These are phyloP conservation scores for Xerocomellus amylosporus DNA, from an alignment of 768 basidiomycete genomes.

Conservation along the genomic window DNA sequence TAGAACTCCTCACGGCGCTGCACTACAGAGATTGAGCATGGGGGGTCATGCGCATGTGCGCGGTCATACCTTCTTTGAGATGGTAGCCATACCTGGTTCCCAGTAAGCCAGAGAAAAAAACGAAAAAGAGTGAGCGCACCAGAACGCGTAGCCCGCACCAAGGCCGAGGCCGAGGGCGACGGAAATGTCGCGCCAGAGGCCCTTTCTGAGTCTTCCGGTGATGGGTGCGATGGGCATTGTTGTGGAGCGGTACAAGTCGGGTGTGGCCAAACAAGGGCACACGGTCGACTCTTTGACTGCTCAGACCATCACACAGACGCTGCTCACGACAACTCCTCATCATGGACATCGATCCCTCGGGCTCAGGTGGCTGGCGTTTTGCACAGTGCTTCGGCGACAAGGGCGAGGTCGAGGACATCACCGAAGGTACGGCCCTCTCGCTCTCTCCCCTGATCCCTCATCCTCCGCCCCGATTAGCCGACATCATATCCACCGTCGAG, in stretches of 20 bases:
- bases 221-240: constrained; percentile 87
- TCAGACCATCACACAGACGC: constrained; percentile 9
- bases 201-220: constrained; percentile 90
- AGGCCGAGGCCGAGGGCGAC: constrained; percentile 75
- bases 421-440: constrained; percentile 69
- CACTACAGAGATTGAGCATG: constrained; percentile 46
- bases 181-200: constrained; percentile 82
- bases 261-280: constrained; percentile 31
- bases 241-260: constrained; percentile 31
- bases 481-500: constrained; percentile 99
- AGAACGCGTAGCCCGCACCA: constrained; percentile 74
- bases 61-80: constrained; percentile 63
- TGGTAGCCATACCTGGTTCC: constrained; percentile 75
- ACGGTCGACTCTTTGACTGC: constrained; percentile 21
- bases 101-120: constrained; percentile 27
- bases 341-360: constrained; percentile 84
- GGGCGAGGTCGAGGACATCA: constrained; percentile 98
- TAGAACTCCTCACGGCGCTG: constrained; percentile 84
- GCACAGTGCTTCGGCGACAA: constrained; percentile 99
- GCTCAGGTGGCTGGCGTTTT: constrained; percentile 94
- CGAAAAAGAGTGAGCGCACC: constrained; percentile 51
- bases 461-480: constrained; percentile 58
- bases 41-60: not conserved
- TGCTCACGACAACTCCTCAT: constrained; percentile 18
- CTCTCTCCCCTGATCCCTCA: constrained; percentile 14